phyloP scores from a whole-genome alignment of 2,329 filamentous ascomycete genomes.

The Sphaerostilbella broomeana region DNA sequence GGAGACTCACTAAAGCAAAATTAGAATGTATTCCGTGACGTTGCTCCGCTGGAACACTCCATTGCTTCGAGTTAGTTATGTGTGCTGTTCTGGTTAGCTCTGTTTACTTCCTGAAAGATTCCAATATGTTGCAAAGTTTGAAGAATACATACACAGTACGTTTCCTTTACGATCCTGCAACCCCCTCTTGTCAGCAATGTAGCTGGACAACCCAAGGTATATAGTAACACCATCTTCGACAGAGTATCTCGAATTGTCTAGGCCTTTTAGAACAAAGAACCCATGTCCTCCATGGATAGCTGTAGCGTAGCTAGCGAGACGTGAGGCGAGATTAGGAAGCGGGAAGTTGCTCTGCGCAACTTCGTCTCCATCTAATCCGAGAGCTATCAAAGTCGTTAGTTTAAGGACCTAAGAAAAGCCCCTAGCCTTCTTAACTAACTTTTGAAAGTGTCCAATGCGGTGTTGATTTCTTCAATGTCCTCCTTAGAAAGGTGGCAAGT shows the following conservation, averaged over 20 bases:
- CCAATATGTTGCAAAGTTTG: too few species aligned
- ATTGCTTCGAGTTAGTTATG: conserved; percentile 40
- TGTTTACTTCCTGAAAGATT: too few species aligned
- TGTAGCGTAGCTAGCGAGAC: conserved; percentile 29
- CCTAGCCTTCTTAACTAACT: conserved; percentile 12
- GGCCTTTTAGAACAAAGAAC: conserved; percentile 48
- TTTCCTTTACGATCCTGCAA: conserved; percentile 43
- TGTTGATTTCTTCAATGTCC: conserved; percentile 20
- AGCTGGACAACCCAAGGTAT: conserved; percentile 50
- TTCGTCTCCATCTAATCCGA: conserved; percentile 31
- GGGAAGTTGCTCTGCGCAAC: conserved; percentile 34
- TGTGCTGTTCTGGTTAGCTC: conserved; percentile 35
- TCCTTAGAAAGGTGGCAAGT: conserved; percentile 16
- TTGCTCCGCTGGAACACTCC: conserved; percentile 36
- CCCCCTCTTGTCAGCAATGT: conserved; percentile 49
- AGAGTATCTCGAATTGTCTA: conserved; percentile 41
- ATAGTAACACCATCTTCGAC: conserved; percentile 48
- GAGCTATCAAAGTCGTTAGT: conserved; percentile 17
- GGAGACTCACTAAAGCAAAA: conserved; percentile 32
- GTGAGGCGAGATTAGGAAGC: conserved; percentile 30
- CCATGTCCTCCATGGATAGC: conserved; percentile 39
- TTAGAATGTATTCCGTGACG: conserved; percentile 47
- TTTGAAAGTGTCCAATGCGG: conserved; percentile 21
- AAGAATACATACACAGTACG: conserved; percentile 36
- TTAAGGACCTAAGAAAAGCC: conserved; percentile 16